These are phyloP conservation scores for Kwoniella bestiolae DNA, from an alignment of 768 basidiomycete genomes.

Conservation along the genomic window DNA sequence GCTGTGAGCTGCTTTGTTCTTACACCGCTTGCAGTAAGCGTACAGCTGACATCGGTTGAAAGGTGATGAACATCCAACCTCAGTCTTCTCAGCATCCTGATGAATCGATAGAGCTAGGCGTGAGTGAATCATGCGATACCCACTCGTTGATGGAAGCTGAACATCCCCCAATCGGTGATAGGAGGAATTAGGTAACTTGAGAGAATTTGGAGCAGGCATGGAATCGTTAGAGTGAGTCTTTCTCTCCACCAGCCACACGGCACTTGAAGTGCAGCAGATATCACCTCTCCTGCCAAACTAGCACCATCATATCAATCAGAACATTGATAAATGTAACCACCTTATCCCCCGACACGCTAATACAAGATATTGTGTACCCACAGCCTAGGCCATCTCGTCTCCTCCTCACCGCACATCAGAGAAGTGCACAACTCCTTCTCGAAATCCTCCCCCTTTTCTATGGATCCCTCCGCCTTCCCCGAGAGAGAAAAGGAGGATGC, in stretches of 20 bases:
- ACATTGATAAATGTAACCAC: not conserved
- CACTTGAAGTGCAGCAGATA: no score
- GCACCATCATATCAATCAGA: not conserved
- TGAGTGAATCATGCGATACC: constrained; percentile 26
- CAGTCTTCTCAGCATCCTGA: constrained; percentile 26
- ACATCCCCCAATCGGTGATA: constrained; percentile 56
- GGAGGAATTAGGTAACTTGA: constrained; percentile 71
- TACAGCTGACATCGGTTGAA: not conserved
- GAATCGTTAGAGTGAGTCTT: constrained; percentile 66
- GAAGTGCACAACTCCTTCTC: constrained; percentile 89
- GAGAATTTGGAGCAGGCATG: constrained; percentile 80
- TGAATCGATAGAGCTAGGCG: constrained; percentile 52
- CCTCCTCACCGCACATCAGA: constrained; percentile 57
- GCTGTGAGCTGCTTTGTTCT: constrained; percentile 61
- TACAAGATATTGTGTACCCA: no score
- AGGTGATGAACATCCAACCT: constrained; percentile 54
- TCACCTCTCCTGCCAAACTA: no score
- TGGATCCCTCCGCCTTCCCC: constrained; percentile 74
- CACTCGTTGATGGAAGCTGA: not conserved
- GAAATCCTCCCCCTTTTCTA: constrained; percentile 81
- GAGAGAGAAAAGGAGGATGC: constrained; percentile 72
- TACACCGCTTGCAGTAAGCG: not conserved
- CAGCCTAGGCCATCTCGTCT: constrained; percentile 57
- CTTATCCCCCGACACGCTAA: no score
- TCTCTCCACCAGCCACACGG: not conserved